Base-by-base conservation (phyloP, 1,284 basidiomycete species). In the Malassezia dermatis region DNA sequence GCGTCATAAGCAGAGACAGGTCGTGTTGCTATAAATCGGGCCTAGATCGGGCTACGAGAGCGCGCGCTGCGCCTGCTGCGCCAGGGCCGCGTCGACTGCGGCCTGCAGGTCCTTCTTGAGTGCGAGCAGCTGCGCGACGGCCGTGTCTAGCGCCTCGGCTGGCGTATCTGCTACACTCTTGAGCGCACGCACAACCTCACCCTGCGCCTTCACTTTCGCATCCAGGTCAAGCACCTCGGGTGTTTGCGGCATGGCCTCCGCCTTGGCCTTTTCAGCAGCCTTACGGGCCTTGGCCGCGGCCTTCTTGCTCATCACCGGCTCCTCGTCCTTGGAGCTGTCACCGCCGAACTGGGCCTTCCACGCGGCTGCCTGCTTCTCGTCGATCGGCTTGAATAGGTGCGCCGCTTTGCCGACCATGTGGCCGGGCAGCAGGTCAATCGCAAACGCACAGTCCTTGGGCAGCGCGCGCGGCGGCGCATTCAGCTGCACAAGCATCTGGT, bases 371-470 rank as follows among this genome's bases (percentile, higher is more conserved):
- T 87, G 86, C 76, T 84, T 86, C 64, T 89, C 87, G 57, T 95
- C 89, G 63, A 98, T 95, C 71, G 83, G 84, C 79, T 87, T 89
- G 80, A 98, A 96, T 63, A 98, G 77, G 76, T 95, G 86, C 48
- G 83, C 85, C 7, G 93, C 88, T 64, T 82, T 84, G 53, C 88
- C 88, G 59, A 96, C 84, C 51, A 78, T 79, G 77, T 96, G 93
- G 0, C 89, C 89, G 0, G 84, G 82, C 30, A 94, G 80, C 54
- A 98, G 84, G 73, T 96, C 93, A 62, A 84, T 83, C 11, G 81
- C 84, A 52, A 71, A 68, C 47, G 57, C 56, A 34, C 26, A 58
- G 26, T 64, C 64, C 21, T 66, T 63, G 8, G 69, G 70, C 1
- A 94, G 82, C 10, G 81, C 78, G 45, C 91, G 83, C 2, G 85